Evolutionary conservation across 495 filamentous ascomycete species (phyloP), one percentile per base, ranked within the genome.

Genomic region (Extremus antarcticus): DNA sequence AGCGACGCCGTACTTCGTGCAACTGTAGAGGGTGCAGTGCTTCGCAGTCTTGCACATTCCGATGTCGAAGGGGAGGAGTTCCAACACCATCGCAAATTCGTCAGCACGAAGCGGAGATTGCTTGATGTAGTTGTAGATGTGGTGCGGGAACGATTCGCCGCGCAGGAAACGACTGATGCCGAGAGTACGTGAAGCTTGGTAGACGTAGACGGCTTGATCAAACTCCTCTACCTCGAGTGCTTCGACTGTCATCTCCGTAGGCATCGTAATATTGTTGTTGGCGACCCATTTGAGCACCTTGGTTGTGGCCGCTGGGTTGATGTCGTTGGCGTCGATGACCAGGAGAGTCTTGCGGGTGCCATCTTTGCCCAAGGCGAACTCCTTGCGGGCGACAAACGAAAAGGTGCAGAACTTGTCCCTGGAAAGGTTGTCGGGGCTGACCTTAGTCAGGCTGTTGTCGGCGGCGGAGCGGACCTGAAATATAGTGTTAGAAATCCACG

Each of bases 321-420:
- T 24, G 20, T 58, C 50, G 20, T 9, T 49, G 1, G 15, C 11
- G 35, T 32, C 25, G 15, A 41, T 1, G 10, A 3, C 15, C 11
- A 54, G 35, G 25, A 25, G 54, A 13, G 4, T 13, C 29, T 35
- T 35, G 29, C 2, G 35, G 13, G 1, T 19, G 16, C 13, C 20
- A 8, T 25, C 24, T 8, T 13, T 16, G 19, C 2, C 13, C 7
- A 13, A 7, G 29, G 4, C 13, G 29, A 51, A 46, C 16, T 51
- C 46, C 24, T 23, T 16, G 4, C 1, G 20, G 48, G 55, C 48
- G 35, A 52, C 45, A 3, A 51, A 24, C 25, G 55, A 57, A 48
- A 52, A 47, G 23, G 16, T 4, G 21, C 19, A 13, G 48, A 57
- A 20, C 15, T 45, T 51, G n/a, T 32, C 25, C 8, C 17, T 35